Evolutionary conservation across 305 asterid genomes (phyloP).

Genomic region (Fraxinus xanthoxyloides): DNA sequence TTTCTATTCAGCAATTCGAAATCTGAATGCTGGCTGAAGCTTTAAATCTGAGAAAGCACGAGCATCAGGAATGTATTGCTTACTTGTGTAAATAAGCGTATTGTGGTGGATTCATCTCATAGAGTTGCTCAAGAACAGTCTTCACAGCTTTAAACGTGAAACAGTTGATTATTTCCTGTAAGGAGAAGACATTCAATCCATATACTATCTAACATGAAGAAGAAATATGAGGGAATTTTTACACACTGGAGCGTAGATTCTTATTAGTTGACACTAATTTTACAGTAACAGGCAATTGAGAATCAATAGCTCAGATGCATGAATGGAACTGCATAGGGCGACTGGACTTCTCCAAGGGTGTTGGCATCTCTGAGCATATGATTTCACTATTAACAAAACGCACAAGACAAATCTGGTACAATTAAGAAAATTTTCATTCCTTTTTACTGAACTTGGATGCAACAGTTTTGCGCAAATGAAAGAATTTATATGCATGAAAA

Average conservation of each 20-base stretch:
- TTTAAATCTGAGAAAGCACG: not conserved
- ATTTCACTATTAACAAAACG: not conserved
- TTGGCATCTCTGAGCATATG: not conserved
- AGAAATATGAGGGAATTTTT: not conserved
- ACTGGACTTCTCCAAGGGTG: not conserved
- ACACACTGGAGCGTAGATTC: not conserved
- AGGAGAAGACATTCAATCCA: not conserved
- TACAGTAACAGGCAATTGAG: not conserved
- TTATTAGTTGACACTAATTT: not conserved
- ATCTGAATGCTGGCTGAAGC: not conserved
- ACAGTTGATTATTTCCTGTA: slow-evolving; percentile 52
- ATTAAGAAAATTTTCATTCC: not conserved
- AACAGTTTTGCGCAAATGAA: not conserved
- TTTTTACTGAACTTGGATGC: not conserved
- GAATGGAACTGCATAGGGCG: not conserved
- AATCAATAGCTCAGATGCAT: not conserved
- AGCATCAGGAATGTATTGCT: slow-evolving; percentile 9
- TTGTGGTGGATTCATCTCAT: slow-evolving; percentile 68
- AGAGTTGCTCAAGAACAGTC: slow-evolving; percentile 70
- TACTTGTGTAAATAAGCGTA: slow-evolving; percentile 69
- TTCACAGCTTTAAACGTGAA: slow-evolving; percentile 63
- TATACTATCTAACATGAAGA: not conserved
- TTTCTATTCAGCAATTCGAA: not conserved
- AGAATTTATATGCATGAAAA: not conserved
- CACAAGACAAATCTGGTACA: not conserved